These are phyloP conservation scores for Brassica balearica DNA, from an alignment of 441 rosid genomes.

Conservation along the genomic window DNA sequence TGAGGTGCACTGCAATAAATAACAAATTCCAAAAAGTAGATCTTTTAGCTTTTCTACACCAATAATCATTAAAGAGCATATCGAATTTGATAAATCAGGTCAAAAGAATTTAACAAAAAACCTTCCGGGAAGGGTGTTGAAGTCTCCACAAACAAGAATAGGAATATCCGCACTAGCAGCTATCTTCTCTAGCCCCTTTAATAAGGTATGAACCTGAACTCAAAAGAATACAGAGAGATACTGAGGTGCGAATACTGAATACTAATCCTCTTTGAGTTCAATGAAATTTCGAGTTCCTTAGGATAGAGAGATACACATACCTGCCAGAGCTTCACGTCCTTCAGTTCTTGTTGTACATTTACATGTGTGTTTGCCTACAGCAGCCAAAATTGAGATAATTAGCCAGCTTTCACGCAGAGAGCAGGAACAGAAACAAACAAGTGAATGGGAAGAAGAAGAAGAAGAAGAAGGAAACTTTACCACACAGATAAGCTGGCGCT, in stretches of 20 bases:
- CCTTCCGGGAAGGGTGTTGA: slow-evolving; percentile 53
- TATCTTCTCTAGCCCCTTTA: slow-evolving; percentile 97
- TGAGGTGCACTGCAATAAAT: slow-evolving; percentile 81
- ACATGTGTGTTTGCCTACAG: slow-evolving; percentile 96
- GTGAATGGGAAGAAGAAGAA: neutral
- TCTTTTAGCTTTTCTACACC: too few relatives aligned
- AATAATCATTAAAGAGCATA: too few relatives aligned
- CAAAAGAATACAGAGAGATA: slow-evolving; percentile 26
- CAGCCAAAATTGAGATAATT: neutral
- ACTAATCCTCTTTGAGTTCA: slow-evolving; percentile 19
- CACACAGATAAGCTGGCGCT: slow-evolving; percentile 97
- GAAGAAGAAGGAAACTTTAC: slow-evolving; percentile 48
- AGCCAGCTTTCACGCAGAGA: neutral
- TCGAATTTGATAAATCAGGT: too few relatives aligned
- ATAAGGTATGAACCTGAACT: slow-evolving; percentile 88
- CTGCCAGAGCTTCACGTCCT: slow-evolving; percentile 99
- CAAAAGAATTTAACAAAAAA: neutral
- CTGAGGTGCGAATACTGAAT: slow-evolving; percentile 13
- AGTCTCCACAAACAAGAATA: slow-evolving; percentile 99
- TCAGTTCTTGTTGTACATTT: slow-evolving; percentile 84
- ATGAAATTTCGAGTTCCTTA: neutral
- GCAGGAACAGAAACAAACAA: slow-evolving; percentile 7
- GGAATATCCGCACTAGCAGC: slow-evolving; percentile 99
- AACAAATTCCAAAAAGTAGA: slow-evolving; percentile 43
- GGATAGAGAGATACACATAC: slow-evolving; percentile 46